A percentile compares a stretch with the other conserved stretches of the same genome.
Evolutionary conservation across 73 alveolate genomes (phyloP).

Genomic region (Symbiodinium natans): DNA sequence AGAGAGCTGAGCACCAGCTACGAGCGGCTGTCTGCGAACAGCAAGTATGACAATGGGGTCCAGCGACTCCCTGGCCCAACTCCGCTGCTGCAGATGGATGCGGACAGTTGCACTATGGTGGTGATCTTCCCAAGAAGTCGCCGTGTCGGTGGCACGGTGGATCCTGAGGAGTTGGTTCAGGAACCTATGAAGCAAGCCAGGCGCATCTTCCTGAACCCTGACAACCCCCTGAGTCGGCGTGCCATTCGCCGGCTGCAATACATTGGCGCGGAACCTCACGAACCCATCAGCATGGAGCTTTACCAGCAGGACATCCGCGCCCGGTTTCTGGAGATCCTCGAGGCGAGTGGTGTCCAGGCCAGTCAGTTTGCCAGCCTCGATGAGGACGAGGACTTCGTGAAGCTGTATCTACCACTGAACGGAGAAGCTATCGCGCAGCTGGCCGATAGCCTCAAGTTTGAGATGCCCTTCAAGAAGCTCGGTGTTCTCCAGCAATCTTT

Average conservation of each 20-base stretch:
- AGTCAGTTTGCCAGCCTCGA: conserved; percentile 46
- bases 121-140: conserved; percentile 40
- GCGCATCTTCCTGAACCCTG: conserved; percentile 9
- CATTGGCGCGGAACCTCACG: conserved; percentile 7
- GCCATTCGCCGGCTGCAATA: background rate
- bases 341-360: background rate
- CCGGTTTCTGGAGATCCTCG: conserved; percentile 42
- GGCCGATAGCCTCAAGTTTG: background rate
- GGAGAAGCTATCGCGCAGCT: conserved; percentile 35
- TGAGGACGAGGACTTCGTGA: conserved; percentile 81
- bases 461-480: conserved; percentile 14
- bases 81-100: conserved; percentile 46
- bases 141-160: conserved; percentile 28
- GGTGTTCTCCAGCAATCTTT: background rate
- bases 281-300: conserved; percentile 29
- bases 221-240: conserved; percentile 31
- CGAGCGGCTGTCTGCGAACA: too few species aligned
- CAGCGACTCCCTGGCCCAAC: conserved; percentile 34
- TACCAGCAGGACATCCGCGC: conserved; percentile 73
- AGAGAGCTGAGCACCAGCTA: too few species aligned
- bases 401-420: conserved; percentile 35
- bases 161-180: conserved; percentile 2
- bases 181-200: conserved; percentile 2
- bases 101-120: conserved; percentile 12
- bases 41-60: background rate